phyloP scores from a whole-genome alignment of 805 yeast species.

The Wickerhamiella brachini region DNA sequence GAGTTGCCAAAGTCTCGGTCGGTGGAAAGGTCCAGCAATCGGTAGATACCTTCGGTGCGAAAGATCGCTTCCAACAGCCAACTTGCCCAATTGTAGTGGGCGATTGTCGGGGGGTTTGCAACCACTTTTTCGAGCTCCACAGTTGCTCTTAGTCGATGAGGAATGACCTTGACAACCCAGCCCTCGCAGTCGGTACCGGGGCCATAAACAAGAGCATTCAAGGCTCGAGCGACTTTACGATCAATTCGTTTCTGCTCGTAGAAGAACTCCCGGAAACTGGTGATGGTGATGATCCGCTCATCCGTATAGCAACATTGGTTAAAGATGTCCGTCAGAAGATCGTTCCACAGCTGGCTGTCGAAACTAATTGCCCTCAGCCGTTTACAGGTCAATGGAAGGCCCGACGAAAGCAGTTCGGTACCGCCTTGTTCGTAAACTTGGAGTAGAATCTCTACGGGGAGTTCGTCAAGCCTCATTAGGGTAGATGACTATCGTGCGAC shows the following conservation, averaged over 20 bases:
- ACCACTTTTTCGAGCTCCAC: slow-evolving; percentile 5
- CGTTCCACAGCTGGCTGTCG: slow-evolving; percentile 15
- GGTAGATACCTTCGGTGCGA: slow-evolving; percentile 14
- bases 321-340: slow-evolving; percentile 4
- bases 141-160: slow-evolving; percentile 8
- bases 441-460: slow-evolving; percentile 13
- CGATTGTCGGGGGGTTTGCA: slow-evolving; percentile 7
- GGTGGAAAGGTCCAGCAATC: slow-evolving; percentile 11
- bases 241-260: slow-evolving; percentile 8
- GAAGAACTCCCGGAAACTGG: slow-evolving; percentile 10
- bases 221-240: slow-evolving; percentile 6
- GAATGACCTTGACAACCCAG: slow-evolving; percentile 7
- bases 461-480: slow-evolving; percentile 8
- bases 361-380: slow-evolving; percentile 13
- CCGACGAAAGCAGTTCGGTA: slow-evolving; percentile 10
- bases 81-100: slow-evolving; percentile 14
- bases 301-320: slow-evolving; percentile 7
- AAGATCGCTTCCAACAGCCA: slow-evolving; percentile 10
- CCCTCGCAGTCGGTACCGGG: slow-evolving; percentile 12
- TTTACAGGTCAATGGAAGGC: slow-evolving; percentile 11
- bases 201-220: slow-evolving; percentile 13
- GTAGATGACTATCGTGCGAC: no score
- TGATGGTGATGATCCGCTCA: slow-evolving; percentile 7
- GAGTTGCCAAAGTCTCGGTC: slow-evolving; percentile 12
- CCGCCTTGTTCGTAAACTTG: slow-evolving; percentile 13